Evolutionary conservation across 257 asterid species (phyloP), one percentile per base, ranked within the genome.

Genomic region (Asclepias syriaca): DNA sequence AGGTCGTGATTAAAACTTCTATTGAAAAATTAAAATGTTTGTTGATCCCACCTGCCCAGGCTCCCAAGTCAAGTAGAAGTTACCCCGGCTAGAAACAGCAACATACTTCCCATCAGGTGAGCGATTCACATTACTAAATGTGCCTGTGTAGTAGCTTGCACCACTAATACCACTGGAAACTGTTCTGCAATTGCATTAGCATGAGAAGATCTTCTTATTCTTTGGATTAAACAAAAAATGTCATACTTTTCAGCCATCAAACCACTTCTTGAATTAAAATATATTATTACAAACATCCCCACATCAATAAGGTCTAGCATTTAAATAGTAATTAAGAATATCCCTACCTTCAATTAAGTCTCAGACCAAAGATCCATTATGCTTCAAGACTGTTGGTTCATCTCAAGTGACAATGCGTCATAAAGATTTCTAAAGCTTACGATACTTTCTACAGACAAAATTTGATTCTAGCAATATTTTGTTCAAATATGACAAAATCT

Each of bases 131-230:
- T 92, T 78, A 78, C 87, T 91, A 76, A 94, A 94, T 58, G 99
- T 91, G 59, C 99, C 99, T 12, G 99, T 94, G 66, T 94, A 94
- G 89, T 94, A 94, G 70, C 99, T 94, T 72, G 99, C 98, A 71
- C 99, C 98, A 83, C 99, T 92, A 80, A 94, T 94, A 72, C 99
- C 99, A 82, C 99, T 94, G 19, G 98, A 94, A 84, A 90, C 97
- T 78, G 99, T 91, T 90, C 99, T 94, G 99, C 88, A 88, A 78
- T 85, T 81, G 75, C 79, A 80, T 77, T 73, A 72, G 81, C 75
- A 75, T 72, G 78, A 50, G 72, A 77, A 68, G 61, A 53, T 74
- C 27, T 72, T 74, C 71, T 74, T 72, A 70, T 70, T 59, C 55
- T 57, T 58, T 37, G 71, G 50, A 48, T 49, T 61, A 72, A 59